A percentile compares a stretch with the other conserved stretches of the same genome.
These are phyloP conservation scores for Aspergillus chevalieri DNA, from an alignment of 2,329 filamentous ascomycete genomes.

Conservation along the genomic window DNA sequence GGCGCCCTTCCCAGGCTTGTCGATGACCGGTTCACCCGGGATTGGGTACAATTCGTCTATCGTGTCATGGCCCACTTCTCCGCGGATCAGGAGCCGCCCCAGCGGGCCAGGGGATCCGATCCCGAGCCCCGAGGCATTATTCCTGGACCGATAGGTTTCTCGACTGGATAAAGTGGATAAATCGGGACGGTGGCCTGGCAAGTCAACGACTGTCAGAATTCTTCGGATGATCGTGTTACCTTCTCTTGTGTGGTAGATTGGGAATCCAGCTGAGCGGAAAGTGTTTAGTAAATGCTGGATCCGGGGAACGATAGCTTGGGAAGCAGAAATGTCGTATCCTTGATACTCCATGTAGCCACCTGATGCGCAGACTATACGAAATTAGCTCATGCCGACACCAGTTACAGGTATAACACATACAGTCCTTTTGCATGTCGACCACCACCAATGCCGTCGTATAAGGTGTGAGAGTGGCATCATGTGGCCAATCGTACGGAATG, in stretches of 20 bases:
- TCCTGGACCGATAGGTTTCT: constrained; percentile 49
- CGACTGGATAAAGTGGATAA: constrained; percentile 51
- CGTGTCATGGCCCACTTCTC: constrained; percentile 53
- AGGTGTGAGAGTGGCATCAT: constrained; percentile 39
- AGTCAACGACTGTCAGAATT: constrained; percentile 7
- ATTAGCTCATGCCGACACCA: neutral
- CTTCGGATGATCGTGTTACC: constrained; percentile 20
- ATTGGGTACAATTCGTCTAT: constrained; percentile 49
- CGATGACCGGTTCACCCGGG: constrained; percentile 45
- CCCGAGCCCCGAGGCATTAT: constrained; percentile 46
- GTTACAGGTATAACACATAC: constrained; percentile 23
- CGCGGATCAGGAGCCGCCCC: constrained; percentile 54
- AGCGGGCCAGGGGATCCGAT: constrained; percentile 51
- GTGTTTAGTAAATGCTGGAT: constrained; percentile 33
- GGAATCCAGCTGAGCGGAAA: constrained; percentile 36
- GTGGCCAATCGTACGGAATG: constrained; percentile 42
- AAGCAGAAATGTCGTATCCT: constrained; percentile 38
- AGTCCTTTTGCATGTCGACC: constrained; percentile 46
- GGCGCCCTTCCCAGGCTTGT: constrained; percentile 50
- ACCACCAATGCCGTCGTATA: constrained; percentile 43
- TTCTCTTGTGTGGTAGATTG: constrained; percentile 43
- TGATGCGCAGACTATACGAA: constrained; percentile 32
- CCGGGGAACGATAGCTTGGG: constrained; percentile 36
- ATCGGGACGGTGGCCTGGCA: constrained; percentile 44
- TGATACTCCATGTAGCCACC: constrained; percentile 43